Evolutionary conservation across 2,329 filamentous ascomycete genomes (phyloP).

Genomic region (Penicillium sp.): DNA sequence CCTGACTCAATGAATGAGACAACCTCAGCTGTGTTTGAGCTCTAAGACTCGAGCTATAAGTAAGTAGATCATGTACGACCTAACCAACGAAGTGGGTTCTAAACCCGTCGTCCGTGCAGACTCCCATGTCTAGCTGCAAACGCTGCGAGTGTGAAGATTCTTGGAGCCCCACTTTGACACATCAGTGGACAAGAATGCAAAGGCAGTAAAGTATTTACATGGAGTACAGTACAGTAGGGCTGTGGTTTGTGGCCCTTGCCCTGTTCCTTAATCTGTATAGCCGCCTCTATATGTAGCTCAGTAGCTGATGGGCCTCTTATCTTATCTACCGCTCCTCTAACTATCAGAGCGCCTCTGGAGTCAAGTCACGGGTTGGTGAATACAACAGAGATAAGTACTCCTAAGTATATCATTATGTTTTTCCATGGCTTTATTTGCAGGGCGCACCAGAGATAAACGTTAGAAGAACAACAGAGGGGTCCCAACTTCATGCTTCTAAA

Average conservation of each 20-base stretch:
- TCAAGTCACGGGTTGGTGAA: too few relatives aligned
- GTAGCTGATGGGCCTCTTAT: neutral
- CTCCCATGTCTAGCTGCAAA: constrained; percentile 2
- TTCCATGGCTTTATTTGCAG: too few relatives aligned
- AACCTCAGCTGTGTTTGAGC: neutral
- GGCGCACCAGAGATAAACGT: too few relatives aligned
- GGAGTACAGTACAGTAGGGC: neutral
- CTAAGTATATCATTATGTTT: too few relatives aligned
- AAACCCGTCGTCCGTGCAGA: constrained; percentile 16
- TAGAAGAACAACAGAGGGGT: too few relatives aligned
- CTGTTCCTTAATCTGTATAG: neutral
- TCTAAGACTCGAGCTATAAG: neutral
- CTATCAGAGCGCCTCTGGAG: too few relatives aligned
- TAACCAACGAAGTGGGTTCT: constrained; percentile 1
- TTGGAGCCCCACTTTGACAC: constrained; percentile 7
- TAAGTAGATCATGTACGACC: constrained; percentile 13
- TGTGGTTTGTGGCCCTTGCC: neutral
- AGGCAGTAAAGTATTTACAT: neutral
- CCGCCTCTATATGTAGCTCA: neutral
- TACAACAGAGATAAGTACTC: too few relatives aligned
- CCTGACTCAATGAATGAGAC: neutral
- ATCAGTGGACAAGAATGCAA: neutral
- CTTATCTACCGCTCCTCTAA: too few relatives aligned
- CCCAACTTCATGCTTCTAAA: too few relatives aligned
- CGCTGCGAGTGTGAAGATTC: constrained; percentile 4